Conservation (phyloP, 768 basidiomycete genomes). For the Hemileccinum impolitum region DNA sequence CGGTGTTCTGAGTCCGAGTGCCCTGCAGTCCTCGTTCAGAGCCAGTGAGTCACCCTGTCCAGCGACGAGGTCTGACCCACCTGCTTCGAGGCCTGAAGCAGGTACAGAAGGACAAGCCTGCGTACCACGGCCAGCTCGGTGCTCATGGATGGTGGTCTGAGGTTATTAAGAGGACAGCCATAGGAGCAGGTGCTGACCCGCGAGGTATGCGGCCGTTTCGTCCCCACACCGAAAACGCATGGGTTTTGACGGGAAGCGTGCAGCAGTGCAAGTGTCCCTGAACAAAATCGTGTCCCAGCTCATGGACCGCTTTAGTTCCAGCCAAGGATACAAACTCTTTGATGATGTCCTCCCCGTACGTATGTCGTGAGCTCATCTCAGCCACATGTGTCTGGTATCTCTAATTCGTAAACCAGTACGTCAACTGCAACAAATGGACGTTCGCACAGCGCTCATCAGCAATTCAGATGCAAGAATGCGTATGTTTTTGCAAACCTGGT, state of each 20-base stretch:
- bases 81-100: constrained; percentile 40
- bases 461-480: constrained; percentile 74
- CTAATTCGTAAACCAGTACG: constrained; percentile 36
- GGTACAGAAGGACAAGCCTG: constrained; percentile 57
- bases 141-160: constrained; percentile 71
- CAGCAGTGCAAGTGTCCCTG: constrained; percentile 55
- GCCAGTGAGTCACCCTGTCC: constrained; percentile 36
- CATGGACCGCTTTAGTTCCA: constrained; percentile 66
- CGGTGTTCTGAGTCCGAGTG: constrained; percentile 52
- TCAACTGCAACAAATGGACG: constrained; percentile 40
- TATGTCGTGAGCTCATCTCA: constrained; percentile 16
- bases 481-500: constrained; percentile 32
- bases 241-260: constrained; percentile 11
- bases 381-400: not conserved
- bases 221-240: constrained; percentile 21
- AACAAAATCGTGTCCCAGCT: constrained; percentile 55
- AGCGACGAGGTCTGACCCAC: constrained; percentile 1
- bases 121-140: constrained; percentile 46
- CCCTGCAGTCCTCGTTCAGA: constrained; percentile 58
- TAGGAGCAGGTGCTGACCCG: constrained; percentile 68
- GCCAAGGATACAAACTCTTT: constrained; percentile 63
- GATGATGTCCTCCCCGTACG: constrained; percentile 51
- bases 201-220: constrained; percentile 37
- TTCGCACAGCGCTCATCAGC: constrained; percentile 61
- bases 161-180: constrained; percentile 69